phyloP scores from a whole-genome alignment of 1,139 yeast species.

The Citeromyces siamensis region DNA sequence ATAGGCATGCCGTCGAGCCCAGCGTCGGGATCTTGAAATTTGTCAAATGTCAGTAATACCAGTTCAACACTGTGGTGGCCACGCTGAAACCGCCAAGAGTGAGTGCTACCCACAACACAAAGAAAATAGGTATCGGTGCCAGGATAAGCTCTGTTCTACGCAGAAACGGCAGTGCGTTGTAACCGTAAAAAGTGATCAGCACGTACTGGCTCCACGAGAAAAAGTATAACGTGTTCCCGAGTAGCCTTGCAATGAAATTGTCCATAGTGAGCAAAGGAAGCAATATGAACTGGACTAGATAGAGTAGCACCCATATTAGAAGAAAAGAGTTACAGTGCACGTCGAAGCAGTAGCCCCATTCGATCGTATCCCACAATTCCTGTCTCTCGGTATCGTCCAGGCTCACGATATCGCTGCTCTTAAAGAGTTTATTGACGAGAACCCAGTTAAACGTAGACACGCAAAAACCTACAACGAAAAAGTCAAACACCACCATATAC shows the following conservation, averaged over 20 bases:
- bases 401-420: conserved; percentile 14
- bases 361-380: conserved; percentile 43
- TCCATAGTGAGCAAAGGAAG: conserved; percentile 59
- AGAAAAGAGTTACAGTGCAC: conserved; percentile 85
- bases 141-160: conserved; percentile 45
- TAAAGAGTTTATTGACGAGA: conserved; percentile 51
- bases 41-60: conserved; percentile 32
- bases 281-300: conserved; percentile 63
- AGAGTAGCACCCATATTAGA: conserved; percentile 67
- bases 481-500: conserved; percentile 81
- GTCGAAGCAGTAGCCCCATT: conserved; percentile 93
- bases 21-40: not conserved
- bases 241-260: conserved; percentile 48
- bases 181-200: conserved; percentile 77
- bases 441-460: conserved; percentile 69
- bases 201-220: conserved; percentile 65
- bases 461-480: conserved; percentile 55
- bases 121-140: conserved; percentile 45
- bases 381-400: not conserved
- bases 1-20: not conserved
- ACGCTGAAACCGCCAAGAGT: conserved; percentile 59
- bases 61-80: conserved; percentile 54
- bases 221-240: conserved; percentile 73
- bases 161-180: conserved; percentile 71
- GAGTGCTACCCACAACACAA: conserved; percentile 41